phyloP scores from a whole-genome alignment of 345 rosid genomes.

The Clarkia xantiana region DNA sequence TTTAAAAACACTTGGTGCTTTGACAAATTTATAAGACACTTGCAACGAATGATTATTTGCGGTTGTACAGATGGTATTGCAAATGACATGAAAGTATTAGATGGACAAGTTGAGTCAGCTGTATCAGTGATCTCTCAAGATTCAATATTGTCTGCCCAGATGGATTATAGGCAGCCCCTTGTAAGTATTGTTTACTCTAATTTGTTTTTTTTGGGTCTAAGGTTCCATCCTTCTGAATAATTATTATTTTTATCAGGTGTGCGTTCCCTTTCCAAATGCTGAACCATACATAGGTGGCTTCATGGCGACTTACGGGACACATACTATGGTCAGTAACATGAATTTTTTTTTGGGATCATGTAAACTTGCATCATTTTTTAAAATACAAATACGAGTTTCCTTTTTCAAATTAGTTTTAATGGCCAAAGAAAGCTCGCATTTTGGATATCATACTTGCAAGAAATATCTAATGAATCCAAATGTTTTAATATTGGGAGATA shows the following conservation, averaged over 20 bases:
- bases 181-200: constrained; percentile 18
- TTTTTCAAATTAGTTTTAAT: too few species aligned
- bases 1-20: too few species aligned
- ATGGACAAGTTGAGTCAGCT: constrained; percentile 21
- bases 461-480: too few species aligned
- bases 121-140: constrained; percentile 32
- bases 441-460: too few species aligned
- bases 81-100: constrained; percentile 22
- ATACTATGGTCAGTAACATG: constrained; percentile 25
- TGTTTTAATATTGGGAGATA: too few species aligned
- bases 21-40: too few species aligned
- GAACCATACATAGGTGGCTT: constrained; percentile 41
- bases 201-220: constrained; percentile 4
- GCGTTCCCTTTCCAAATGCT: constrained; percentile 29
- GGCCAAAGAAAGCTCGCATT: too few species aligned
- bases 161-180: constrained; percentile 20
- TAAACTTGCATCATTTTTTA: too few species aligned
- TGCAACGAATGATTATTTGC: constrained; percentile 1
- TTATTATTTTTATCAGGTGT: constrained; percentile 7
- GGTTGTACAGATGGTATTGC: constrained; percentile 32
- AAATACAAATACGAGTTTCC: too few species aligned
- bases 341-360: too few species aligned
- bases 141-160: constrained; percentile 31
- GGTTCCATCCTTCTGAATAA: constrained; percentile 6
- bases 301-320: constrained; percentile 33